These are phyloP conservation scores for Plasmodium relictum DNA, from an alignment of 169 alveolate species.

Conservation along the genomic window DNA sequence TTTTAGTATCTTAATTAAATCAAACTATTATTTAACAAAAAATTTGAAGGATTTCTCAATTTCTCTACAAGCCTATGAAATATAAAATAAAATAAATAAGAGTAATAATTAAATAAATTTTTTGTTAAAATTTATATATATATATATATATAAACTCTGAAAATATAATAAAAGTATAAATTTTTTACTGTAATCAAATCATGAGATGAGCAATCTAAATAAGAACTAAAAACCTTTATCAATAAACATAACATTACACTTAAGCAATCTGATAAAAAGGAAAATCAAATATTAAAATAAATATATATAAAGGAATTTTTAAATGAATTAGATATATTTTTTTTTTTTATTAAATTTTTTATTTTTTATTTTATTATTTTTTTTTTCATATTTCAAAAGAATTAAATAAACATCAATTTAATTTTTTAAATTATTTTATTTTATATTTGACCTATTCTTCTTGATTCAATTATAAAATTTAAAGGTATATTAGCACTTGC, in stretches of 20 bases:
- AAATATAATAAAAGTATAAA: conserved; percentile 5
- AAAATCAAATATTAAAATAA: conserved; percentile 2
- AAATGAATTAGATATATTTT: background rate
- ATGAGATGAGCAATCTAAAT: conserved; percentile 18
- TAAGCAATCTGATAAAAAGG: conserved; percentile 17
- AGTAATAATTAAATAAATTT: background rate
- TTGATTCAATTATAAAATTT: conserved; percentile 1
- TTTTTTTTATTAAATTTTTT: background rate
- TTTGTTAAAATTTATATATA: background rate
- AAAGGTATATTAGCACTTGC: conserved; percentile 25
- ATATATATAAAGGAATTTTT: background rate
- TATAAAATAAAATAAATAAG: background rate
- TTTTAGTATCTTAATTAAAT: too few species aligned
- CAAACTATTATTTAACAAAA: background rate
- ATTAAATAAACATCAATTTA: background rate
- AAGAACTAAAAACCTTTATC: conserved; percentile 55
- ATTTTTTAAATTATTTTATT: background rate
- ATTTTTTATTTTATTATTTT: conserved; percentile 1
- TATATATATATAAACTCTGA: background rate
- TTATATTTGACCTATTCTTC: conserved; percentile 17
- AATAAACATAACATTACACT: conserved; percentile 47
- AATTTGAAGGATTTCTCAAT: conserved; percentile 21
- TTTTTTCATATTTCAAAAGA: background rate
- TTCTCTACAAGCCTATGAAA: conserved; percentile 50
- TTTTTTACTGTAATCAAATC: conserved; percentile 50